These are phyloP conservation scores for Plantago coronopus DNA, from an alignment of 305 asterid genomes.

Conservation along the genomic window DNA sequence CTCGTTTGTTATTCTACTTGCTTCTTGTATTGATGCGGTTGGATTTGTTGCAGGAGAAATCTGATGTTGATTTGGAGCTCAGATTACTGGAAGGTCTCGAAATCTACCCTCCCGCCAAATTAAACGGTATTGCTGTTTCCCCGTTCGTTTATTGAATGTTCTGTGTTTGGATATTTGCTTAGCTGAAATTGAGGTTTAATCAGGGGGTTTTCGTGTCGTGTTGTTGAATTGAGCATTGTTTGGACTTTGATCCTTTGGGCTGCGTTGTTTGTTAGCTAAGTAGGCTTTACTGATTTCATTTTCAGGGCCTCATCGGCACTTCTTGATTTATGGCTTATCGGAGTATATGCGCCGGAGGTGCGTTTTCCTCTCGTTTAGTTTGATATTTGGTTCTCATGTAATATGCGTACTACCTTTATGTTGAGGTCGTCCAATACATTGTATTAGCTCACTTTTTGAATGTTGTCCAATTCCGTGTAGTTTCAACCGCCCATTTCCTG, in stretches of 20 bases:
- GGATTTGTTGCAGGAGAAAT: conserved; percentile 48
- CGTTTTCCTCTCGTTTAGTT: conserved; percentile 16
- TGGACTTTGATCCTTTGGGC: not conserved
- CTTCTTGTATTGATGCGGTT: not conserved
- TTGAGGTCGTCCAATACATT: too few relatives aligned
- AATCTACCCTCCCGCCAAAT: conserved; percentile 78
- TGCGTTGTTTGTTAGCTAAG: conserved; percentile 7
- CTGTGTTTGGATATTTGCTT: not conserved
- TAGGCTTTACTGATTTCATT: conserved; percentile 14
- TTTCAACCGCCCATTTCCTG: conserved; percentile 66
- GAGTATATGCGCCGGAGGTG: conserved; percentile 73
- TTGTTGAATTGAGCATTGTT: too few relatives aligned
- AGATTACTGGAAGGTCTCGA: conserved; percentile 78
- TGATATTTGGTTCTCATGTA: not conserved
- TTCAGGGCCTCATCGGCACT: conserved; percentile 82
- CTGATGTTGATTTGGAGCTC: conserved; percentile 90
- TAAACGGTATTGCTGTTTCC: not conserved
- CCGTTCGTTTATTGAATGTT: not conserved
- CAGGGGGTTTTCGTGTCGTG: too few relatives aligned
- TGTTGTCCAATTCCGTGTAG: conserved; percentile 37
- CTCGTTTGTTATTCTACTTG: not conserved
- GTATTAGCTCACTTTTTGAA: not conserved
- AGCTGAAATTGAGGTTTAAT: too few relatives aligned
- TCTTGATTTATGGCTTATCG: conserved; percentile 51
- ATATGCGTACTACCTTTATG: not conserved